Conservation (phyloP, 495 filamentous ascomycete species). For the Lasiosphaeria hispida region DNA sequence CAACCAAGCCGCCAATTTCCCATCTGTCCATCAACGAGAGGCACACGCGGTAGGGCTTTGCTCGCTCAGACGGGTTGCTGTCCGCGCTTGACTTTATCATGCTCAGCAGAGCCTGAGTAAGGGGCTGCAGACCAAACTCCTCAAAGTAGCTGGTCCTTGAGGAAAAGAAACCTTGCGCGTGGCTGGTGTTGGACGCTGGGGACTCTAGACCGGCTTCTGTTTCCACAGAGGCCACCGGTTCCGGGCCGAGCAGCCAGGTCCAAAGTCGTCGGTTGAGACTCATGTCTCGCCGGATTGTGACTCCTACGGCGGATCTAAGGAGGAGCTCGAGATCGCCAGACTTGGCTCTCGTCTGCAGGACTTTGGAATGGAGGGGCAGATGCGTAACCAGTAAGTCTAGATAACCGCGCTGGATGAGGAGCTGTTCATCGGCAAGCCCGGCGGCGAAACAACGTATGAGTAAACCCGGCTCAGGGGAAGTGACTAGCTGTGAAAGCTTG, state of each 20-base stretch:
- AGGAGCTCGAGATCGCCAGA: constrained; percentile 74
- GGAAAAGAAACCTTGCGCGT: constrained; percentile 41
- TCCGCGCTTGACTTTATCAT: constrained; percentile 63
- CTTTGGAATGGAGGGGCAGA: constrained; percentile 80
- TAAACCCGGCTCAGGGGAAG: constrained; percentile 87
- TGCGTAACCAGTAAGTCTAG: constrained; percentile 89
- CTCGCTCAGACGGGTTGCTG: constrained; percentile 62
- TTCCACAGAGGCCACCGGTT: constrained; percentile 51
- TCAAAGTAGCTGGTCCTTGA: constrained; percentile 72
- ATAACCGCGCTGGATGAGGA: constrained; percentile 90
- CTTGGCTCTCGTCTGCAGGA: constrained; percentile 72
- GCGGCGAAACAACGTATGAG: constrained; percentile 87
- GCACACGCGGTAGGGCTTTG: constrained; percentile 87
- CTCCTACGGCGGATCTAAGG: constrained; percentile 74
- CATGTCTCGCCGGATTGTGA: constrained; percentile 90
- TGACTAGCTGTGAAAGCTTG: constrained; percentile 69
- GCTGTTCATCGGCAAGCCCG: constrained; percentile 83
- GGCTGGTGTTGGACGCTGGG: constrained; percentile 44
- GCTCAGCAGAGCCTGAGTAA: constrained; percentile 70
- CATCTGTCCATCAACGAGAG: constrained; percentile 95
- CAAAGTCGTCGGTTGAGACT: constrained; percentile 90
- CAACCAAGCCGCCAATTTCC: constrained; percentile 89
- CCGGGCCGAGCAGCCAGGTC: constrained; percentile 94
- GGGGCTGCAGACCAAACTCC: constrained; percentile 67
- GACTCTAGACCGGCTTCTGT: constrained; percentile 47